phyloP scores from a whole-genome alignment of 2,329 filamentous ascomycete genomes.

The Talaromyces sp. region DNA sequence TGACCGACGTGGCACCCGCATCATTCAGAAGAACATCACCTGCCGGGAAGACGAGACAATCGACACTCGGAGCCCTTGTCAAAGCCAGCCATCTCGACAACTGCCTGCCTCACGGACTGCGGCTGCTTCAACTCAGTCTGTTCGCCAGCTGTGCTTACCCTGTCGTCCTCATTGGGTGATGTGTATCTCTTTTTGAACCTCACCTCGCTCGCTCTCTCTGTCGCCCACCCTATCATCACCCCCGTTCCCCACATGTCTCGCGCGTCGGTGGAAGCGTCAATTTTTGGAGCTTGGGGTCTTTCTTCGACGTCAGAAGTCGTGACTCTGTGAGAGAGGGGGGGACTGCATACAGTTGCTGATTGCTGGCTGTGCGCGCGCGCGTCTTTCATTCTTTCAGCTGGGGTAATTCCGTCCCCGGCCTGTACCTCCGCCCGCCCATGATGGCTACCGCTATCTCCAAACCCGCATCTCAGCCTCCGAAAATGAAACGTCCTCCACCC shows the following conservation, averaged over 20 bases:
- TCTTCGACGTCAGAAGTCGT: conserved; percentile 26
- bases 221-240: conserved; percentile 21
- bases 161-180: conserved; percentile 8
- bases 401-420: conserved; percentile 7
- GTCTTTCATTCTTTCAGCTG: neutral
- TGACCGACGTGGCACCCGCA: conserved; percentile 20
- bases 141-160: conserved; percentile 6
- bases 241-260: conserved; percentile 46
- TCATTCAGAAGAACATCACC: conserved; percentile 19
- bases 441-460: conserved; percentile 48
- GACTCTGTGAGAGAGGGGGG: conserved; percentile 24
- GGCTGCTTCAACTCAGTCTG: conserved; percentile 11
- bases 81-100: neutral
- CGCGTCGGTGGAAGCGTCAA: conserved; percentile 41
- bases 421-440: conserved; percentile 22
- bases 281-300: conserved; percentile 33
- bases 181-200: conserved; percentile 1
- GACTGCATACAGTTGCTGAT: conserved; percentile 11
- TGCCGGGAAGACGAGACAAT: conserved; percentile 16
- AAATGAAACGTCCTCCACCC: conserved; percentile 67
- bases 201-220: neutral
- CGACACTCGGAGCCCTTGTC: conserved; percentile 1
- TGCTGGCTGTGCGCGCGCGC: conserved; percentile 18
- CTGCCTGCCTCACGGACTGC: neutral
- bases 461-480: conserved; percentile 47